These are phyloP conservation scores for Canavalia ensiformis DNA, from an alignment of 306 rosid species.

Conservation along the genomic window DNA sequence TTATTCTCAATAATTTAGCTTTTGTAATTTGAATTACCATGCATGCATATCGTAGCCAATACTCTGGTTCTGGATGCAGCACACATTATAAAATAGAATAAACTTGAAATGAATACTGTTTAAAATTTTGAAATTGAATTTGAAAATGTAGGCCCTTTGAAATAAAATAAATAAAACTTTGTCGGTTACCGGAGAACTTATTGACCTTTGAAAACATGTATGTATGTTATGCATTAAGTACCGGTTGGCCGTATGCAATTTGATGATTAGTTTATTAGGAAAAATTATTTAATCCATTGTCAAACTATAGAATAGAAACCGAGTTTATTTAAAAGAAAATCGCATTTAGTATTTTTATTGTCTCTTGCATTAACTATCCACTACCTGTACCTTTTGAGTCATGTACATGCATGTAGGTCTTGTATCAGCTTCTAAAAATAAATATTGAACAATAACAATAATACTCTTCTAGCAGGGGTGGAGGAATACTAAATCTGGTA, in stretches of 20 bases:
- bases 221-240: too few species aligned
- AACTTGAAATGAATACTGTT: too few species aligned
- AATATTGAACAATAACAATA: not conserved
- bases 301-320: not conserved
- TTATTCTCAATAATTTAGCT: too few species aligned
- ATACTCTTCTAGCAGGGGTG: not conserved
- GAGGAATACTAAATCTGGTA: not conserved
- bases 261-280: not conserved
- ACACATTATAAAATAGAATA: too few species aligned
- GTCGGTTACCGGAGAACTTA: too few species aligned
- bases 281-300: not conserved
- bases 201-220: too few species aligned
- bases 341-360: not conserved
- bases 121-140: too few species aligned
- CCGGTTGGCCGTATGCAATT: not conserved
- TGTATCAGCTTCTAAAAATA: slow-evolving; percentile 5
- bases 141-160: too few species aligned
- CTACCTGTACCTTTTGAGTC: not conserved
- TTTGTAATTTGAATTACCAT: too few species aligned
- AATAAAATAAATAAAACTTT: too few species aligned
- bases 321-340: not conserved
- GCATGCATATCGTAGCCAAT: too few species aligned
- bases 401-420: not conserved
- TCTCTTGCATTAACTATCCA: not conserved
- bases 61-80: too few species aligned